Percentiles rank a stretch among this genome's conserved stretches.
Conservation (phyloP, 768 basidiomycete species). For the Leccinum arenicola region DNA sequence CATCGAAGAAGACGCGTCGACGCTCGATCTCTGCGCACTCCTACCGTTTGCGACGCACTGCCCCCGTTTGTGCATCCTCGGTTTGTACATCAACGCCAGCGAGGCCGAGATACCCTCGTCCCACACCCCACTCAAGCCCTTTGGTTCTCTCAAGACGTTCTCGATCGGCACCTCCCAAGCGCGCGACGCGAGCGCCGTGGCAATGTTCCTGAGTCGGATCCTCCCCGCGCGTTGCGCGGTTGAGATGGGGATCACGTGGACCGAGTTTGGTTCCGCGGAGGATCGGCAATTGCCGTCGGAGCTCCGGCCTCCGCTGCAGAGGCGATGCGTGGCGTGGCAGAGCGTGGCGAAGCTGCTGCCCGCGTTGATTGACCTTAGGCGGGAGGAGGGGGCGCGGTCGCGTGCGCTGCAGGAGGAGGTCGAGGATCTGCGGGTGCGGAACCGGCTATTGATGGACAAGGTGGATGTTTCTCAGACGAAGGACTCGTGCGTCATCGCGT, state of each 20-base stretch:
- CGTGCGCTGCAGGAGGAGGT: slow-evolving; percentile 42
- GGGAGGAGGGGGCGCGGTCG: slow-evolving; percentile 42
- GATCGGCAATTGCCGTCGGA: slow-evolving; percentile 9
- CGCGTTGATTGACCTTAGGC: slow-evolving; percentile 40
- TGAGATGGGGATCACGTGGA: slow-evolving; percentile 51
- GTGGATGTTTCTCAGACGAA: slow-evolving; percentile 11
- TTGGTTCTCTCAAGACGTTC: slow-evolving; percentile 26
- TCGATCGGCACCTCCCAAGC: slow-evolving; percentile 52
- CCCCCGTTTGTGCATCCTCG: slow-evolving; percentile 34
- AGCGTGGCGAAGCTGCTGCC: slow-evolving; percentile 43
- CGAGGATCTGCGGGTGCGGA: slow-evolving; percentile 49
- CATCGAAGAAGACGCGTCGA: slow-evolving; percentile 10
- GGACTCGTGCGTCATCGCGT: slow-evolving; percentile 32
- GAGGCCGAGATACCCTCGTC: slow-evolving; percentile 16
- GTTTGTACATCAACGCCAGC: slow-evolving; percentile 38
- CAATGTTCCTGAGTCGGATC: slow-evolving; percentile 53
- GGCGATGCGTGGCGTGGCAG: slow-evolving; percentile 39
- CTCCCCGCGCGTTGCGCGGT: slow-evolving; percentile 43
- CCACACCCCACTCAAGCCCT: slow-evolving; percentile 12
- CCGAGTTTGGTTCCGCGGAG: slow-evolving; percentile 16
- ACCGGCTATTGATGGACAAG: slow-evolving; percentile 40
- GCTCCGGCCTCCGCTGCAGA: slow-evolving; percentile 6
- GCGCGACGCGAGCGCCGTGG: slow-evolving; percentile 39
- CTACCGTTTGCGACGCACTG: slow-evolving; percentile 41
- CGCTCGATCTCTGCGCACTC: slow-evolving; percentile 38